Evolutionary conservation across 106 monocot genomes (phyloP), one percentile per base, ranked within the genome.

Genomic region (Apostasia ramifera): DNA sequence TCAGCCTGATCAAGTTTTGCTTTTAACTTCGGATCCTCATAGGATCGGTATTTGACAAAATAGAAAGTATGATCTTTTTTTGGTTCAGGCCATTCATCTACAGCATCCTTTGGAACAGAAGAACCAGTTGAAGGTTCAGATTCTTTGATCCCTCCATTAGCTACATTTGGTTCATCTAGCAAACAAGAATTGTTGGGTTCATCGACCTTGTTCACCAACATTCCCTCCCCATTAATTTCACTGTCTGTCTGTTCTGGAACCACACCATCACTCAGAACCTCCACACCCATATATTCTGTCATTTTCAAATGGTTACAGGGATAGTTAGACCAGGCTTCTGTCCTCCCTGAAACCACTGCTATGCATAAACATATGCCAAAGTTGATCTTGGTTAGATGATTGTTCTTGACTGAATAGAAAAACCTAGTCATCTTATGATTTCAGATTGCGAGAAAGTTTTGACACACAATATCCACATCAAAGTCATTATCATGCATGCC

Each of bases 21-120:
- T 66, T 81, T 98, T 54, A 98, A 66, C 73, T 92, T 79, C 48
- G 90, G 85, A 63, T 98, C 85, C 44, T 98, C 97, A 69, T 76
- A 74, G 47, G 79, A 55, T 53, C 89, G 75, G 65, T 79, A 59
- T 59, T 64, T 98, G 48, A 87, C 67, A 57, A 98, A 81, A 79
- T 85, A 98, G 39, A 93, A 90, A 3, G 7, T 53, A 64, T 87
- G 80, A 3, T 81, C 76, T 74, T 89, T 57, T 71, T 87, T 84
- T 55, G 78, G 77, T 63, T 52, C 80, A 71, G 89, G 89, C 97
- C 97, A 98, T 57, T 92, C 89, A 48, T 85, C 97, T 13, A 73
- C 69, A 69, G 83, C 97, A 87, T 93, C 84, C 76, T 90, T 87
- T 8, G 84, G 92, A 60, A 77, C 47, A 51, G 59, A 74, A 26